Conservation (phyloP, 73 alveolate genomes). For the Symbiodinium natans region DNA sequence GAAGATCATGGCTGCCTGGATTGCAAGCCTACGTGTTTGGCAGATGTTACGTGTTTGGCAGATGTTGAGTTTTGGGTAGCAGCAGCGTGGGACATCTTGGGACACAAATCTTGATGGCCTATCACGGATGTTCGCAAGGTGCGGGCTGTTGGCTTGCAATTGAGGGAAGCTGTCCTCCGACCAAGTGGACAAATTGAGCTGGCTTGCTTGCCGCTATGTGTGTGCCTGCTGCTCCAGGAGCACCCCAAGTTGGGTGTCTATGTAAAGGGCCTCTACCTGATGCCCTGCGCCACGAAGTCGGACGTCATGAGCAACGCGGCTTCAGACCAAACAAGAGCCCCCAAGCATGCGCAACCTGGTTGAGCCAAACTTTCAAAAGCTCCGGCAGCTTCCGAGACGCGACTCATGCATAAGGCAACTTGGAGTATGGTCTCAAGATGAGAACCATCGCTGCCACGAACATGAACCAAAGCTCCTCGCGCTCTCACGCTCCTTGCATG, state of each 20-base stretch:
- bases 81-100: too few relatives aligned
- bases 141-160: too few relatives aligned
- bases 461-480: constrained; percentile 87
- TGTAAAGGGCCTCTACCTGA: constrained; percentile 54
- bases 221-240: background rate
- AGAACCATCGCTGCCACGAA: constrained; percentile 80
- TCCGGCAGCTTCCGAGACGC: background rate
- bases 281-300: constrained; percentile 76
- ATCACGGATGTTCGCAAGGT: too few relatives aligned
- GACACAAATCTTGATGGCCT: too few relatives aligned
- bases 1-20: constrained; percentile 54
- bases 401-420: constrained; percentile 27
- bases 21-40: too few relatives aligned
- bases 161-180: too few relatives aligned
- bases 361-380: background rate
- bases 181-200: background rate
- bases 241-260: constrained; percentile 92
- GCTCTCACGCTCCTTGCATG: constrained; percentile 58
- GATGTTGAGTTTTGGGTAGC: too few relatives aligned
- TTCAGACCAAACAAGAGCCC: too few relatives aligned
- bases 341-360: background rate
- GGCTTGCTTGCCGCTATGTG: background rate
- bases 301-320: constrained; percentile 72
- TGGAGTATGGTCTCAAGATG: constrained; percentile 91
- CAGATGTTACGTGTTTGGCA: too few relatives aligned